Evolutionary conservation across 805 yeast species (phyloP), one percentile per base, ranked within the genome.

Genomic region (Candida orba): DNA sequence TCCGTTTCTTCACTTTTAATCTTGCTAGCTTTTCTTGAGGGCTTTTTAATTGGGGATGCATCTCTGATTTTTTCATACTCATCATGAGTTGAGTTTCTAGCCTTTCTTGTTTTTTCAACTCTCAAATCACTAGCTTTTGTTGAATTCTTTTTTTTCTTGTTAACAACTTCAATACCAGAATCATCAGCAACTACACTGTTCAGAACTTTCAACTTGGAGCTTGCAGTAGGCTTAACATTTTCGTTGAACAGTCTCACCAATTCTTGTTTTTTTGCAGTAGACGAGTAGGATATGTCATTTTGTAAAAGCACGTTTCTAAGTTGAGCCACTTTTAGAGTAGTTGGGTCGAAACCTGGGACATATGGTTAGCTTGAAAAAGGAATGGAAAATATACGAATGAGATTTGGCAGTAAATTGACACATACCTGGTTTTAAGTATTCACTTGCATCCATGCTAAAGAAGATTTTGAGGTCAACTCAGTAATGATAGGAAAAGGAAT

Each of bases 181-280:
- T 64, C 66, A 27, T 60, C 53, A 5, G 73, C 65, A 33, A 48
- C 58, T 7, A 60, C 64, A 35, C 52, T 57, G 5, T 53, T 50
- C 43, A 57, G 53, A 45, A 48, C 56, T 18, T 57, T 58, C 43
- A 76, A 62, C 32, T 76, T 60, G 36, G 62, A 53, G 0, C 65
- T 63, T 2, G 83, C 67, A 10, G 66, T 62, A 3, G 84, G 79
- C 14, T 64, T 66, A 40, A 86, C 65, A 8, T 79, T 60, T 6
- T 67, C 59, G n/a, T 73, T 66, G 62, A 79, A 86, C n/a, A 82
- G 45, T n/a, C 65, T 64, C 2, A 88, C 62, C 45, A 89, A 68
- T 12, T 76, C 79, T 7, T 75, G 64, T 60, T 91, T 91, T 57
- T 81, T 85, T 6, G 89, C 81, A 37, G 73, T 67, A 1, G 83